phyloP scores from a whole-genome alignment of 768 basidiomycete species.

The Kwoniella dendrophila region DNA sequence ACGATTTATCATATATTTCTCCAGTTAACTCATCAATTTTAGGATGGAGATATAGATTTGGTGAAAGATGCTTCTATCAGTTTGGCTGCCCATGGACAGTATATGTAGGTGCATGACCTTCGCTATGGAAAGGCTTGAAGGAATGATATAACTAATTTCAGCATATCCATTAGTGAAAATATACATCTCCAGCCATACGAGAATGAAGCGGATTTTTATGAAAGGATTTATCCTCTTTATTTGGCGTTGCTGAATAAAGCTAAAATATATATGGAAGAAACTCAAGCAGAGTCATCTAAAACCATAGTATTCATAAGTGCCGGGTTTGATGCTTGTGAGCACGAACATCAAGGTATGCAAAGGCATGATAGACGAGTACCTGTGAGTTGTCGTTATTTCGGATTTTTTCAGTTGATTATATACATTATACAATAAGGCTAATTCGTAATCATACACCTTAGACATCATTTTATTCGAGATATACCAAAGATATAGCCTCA shows the following conservation, averaged over 20 bases:
- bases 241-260: constrained; percentile 72
- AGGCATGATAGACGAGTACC: constrained; percentile 89
- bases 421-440: not conserved
- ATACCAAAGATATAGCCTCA: constrained; percentile 69
- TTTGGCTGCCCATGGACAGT: constrained; percentile 79
- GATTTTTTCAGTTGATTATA: not conserved
- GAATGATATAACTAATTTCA: not conserved
- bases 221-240: constrained; percentile 68
- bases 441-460: constrained; percentile 5
- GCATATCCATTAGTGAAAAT: constrained; percentile 50
- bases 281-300: constrained; percentile 65
- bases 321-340: constrained; percentile 92
- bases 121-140: not conserved
- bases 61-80: constrained; percentile 86
- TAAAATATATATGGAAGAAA: constrained; percentile 68
- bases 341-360: constrained; percentile 88
- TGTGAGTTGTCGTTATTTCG: constrained; percentile 20
- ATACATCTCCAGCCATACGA: constrained; percentile 75
- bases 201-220: constrained; percentile 74
- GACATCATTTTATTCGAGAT: constrained; percentile 78
- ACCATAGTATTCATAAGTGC: constrained; percentile 86
- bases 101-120: constrained; percentile 59
- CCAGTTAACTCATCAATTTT: constrained; percentile 3
- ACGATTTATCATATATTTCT: constrained; percentile 6
- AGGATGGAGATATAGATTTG: constrained; percentile 78